A percentile compares a stretch with the other conserved stretches of the same genome.
phyloP scores from a whole-genome alignment of 768 basidiomycete species.

The Mrakia gelida region DNA sequence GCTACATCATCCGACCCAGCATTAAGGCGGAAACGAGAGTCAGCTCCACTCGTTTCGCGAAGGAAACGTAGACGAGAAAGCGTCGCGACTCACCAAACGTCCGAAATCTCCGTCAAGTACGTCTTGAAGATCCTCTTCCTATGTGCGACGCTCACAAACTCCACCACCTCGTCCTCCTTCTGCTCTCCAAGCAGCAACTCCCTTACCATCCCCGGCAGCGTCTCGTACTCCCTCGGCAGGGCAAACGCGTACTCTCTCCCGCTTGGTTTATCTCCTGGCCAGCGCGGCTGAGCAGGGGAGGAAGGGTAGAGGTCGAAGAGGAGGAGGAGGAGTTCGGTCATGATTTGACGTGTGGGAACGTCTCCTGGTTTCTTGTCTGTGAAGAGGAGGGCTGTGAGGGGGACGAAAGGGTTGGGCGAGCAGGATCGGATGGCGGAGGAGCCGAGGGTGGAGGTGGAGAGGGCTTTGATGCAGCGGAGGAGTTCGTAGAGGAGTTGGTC shows the following conservation, averaged over 20 bases:
- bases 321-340: slow-evolving; percentile 77
- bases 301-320: slow-evolving; percentile 82
- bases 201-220: slow-evolving; percentile 33
- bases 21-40: slow-evolving; percentile 31
- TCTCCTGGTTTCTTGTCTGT: slow-evolving; percentile 99
- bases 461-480: slow-evolving; percentile 85
- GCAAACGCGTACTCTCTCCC: slow-evolving; percentile 36
- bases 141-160: slow-evolving; percentile 46
- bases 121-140: slow-evolving; percentile 64
- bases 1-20: slow-evolving; percentile 50
- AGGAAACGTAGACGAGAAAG: no score
- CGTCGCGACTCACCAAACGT: slow-evolving; percentile 77
- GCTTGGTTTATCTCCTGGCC: slow-evolving; percentile 38
- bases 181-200: slow-evolving; percentile 39
- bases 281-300: slow-evolving; percentile 56
- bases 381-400: slow-evolving; percentile 77
- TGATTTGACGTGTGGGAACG: slow-evolving; percentile 79
- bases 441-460: slow-evolving; percentile 59
- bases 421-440: slow-evolving; percentile 69
- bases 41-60: no score
- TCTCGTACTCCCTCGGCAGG: slow-evolving; percentile 33
- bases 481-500: slow-evolving; percentile 90
- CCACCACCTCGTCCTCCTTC: slow-evolving; percentile 40
- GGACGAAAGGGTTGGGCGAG: slow-evolving; percentile 79
- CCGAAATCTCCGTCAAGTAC: slow-evolving; percentile 76